Conservation (phyloP, 2,329 filamentous ascomycete genomes). For the Exophiala alcalophila region DNA sequence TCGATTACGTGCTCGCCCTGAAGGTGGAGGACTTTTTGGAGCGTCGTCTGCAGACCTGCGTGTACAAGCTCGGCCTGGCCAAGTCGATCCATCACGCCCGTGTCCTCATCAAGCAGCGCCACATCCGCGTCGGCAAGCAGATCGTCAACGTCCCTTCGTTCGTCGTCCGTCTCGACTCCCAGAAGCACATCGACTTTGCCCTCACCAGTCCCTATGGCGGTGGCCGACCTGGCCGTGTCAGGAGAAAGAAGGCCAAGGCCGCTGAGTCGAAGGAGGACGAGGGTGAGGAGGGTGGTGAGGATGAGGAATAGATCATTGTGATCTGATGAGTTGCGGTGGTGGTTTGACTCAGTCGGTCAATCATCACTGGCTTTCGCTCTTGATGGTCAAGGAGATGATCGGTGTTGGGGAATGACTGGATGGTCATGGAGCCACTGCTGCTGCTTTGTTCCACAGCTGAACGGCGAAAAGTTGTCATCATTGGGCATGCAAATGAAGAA, state of each 20-base stretch:
- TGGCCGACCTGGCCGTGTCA: constrained; percentile 93
- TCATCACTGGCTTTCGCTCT: no score
- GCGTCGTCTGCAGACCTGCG: constrained; percentile 98
- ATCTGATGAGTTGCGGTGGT: background rate
- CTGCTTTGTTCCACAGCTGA: no score
- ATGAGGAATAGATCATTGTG: constrained; percentile 61
- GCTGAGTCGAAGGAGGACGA: constrained; percentile 64
- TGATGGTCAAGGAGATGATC: background rate
- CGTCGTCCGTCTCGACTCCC: constrained; percentile 98
- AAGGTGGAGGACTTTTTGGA: constrained; percentile 99
- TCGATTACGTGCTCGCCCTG: constrained; percentile 99
- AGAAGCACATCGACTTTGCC: constrained; percentile 99
- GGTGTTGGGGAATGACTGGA: no score
- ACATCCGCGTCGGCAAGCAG: constrained; percentile 99
- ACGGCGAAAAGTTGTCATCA: no score
- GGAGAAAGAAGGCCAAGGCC: constrained; percentile 99
- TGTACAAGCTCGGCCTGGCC: constrained; percentile 99
- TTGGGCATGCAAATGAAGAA: no score
- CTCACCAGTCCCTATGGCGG: constrained; percentile 97
- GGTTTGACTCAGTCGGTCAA: background rate
- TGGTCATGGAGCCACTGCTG: no score
- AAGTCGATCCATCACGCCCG: constrained; percentile 99
- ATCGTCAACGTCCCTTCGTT: constrained; percentile 99
- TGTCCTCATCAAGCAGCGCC: constrained; percentile 98
- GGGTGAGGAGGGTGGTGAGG: constrained; percentile 30